Percentiles rank a stretch among this genome's conserved stretches.
phyloP scores from a whole-genome alignment of 1,284 basidiomycete species.

The Moesziomyces antarcticus region DNA sequence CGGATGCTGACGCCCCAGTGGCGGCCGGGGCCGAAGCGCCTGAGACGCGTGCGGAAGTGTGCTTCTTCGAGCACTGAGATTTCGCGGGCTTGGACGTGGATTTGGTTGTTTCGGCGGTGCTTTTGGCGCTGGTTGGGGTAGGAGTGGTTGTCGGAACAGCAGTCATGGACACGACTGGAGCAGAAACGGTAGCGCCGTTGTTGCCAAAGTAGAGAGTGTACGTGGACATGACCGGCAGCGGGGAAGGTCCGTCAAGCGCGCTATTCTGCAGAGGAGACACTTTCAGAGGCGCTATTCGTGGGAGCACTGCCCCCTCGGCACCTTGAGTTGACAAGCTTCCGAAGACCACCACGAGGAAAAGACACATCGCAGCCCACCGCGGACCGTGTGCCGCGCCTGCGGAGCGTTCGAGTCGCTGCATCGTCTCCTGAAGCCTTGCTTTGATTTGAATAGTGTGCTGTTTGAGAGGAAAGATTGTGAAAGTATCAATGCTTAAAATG shows the following conservation, averaged over 20 bases:
- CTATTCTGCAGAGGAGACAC: constrained; percentile 1
- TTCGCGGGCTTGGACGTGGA: constrained; percentile 7
- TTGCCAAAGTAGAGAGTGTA: constrained; percentile 30
- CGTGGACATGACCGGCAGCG: constrained; percentile 21
- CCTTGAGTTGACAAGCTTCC: neutral
- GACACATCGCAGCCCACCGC: constrained; percentile 4
- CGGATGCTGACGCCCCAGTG: constrained; percentile 17
- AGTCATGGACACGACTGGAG: constrained; percentile 8
- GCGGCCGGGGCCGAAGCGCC: constrained; percentile 1
- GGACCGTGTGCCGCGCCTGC: neutral
- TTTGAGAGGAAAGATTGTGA: too few relatives aligned
- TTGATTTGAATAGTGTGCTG: neutral
- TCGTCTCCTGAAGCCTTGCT: neutral
- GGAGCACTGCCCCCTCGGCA: constrained; percentile 14
- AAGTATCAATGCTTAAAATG: neutral
- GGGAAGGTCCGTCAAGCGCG: neutral
- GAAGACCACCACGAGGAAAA: constrained; percentile 1
- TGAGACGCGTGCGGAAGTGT: constrained; percentile 12
- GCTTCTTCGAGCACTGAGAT: constrained; percentile 14
- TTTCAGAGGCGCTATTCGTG: constrained; percentile 9
- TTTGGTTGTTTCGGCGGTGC: neutral
- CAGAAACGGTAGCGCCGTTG: constrained; percentile 9
- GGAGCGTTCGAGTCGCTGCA: neutral
- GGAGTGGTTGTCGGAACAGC: neutral
- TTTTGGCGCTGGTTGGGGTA: neutral